Base-by-base conservation (phyloP, 106 monocot genomes). In the Narthecium ossifragum region DNA sequence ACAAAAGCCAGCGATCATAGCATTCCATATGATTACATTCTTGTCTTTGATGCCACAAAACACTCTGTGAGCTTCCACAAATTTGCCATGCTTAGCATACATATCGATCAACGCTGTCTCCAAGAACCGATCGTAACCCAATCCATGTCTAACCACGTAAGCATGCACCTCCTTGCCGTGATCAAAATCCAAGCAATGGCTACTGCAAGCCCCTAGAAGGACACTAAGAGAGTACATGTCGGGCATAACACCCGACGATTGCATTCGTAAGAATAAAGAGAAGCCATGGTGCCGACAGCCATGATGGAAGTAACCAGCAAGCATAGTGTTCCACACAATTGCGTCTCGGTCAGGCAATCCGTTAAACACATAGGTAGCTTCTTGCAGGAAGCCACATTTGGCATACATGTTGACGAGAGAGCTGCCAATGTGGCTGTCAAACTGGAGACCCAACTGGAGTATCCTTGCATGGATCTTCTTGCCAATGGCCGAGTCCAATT, bases 351-450 rank as follows among this genome's bases (percentile, higher is more conserved):
- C 51, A 24, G 71, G 71, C 56, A 71, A 45, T 61, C 51, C 46
- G 13, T 25, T 30, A 24, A 78, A 78, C 62, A 71, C 53, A 3
- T 67, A 23, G 51, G 14, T 5, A 24, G 77, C 77, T 8, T 71
- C 47, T 11, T 8, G 0, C 13, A 71, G 49, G 23, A 21, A 61
- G 5, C 50, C 61, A 53, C 67, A 72, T 48, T 38, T 55, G 23
- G 61, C 66, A 24, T 78, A 78, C 31, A 67, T 39, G 18, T 27
- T 34, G 62, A 78, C 57, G 55, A 78, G 77, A 59, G 77, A 71
- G 61, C 66, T 67, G 28, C 61, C 71, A 21, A 78, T 55, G 55
- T 53, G 65, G 18, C 43, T 47, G 46, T 78, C 77, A 28, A n/a
- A 66, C 27, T 67, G 67, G 33, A 78, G 66, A 4, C 66, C 66